Evolutionary conservation across 345 rosid genomes (phyloP), one percentile per base, ranked within the genome.

Genomic region (Salix suchowensis): DNA sequence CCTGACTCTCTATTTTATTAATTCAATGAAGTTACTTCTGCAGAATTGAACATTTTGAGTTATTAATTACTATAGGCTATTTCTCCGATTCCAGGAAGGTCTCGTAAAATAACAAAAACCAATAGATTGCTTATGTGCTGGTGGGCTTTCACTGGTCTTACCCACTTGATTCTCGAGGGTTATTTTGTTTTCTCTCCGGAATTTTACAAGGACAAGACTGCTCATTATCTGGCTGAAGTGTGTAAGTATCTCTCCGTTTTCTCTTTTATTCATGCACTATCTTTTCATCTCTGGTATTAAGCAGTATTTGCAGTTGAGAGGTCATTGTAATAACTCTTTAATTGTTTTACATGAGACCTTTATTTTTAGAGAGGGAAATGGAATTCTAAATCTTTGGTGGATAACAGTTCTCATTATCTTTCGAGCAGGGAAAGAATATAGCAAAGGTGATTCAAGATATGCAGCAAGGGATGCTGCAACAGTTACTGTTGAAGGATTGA

Each of bases 381-480:
- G 24, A 26, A 73, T 34, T 64, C 5, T 48, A 12, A 19, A 16
- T 8, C 44, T 68, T 34, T 62, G 30, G 34, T 40, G 62, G 55
- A 19, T 60, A 54, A 21, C 6, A 26, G 46, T n/a, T 36, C 19
- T 6, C 6, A 18, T 37, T 30, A 1, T 21, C 46, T 50, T 30
- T 74, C 36, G 79, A 66, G 19, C 88, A 96, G 98, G 98, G 98
- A 96, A 93, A 86, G 96, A 96, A 73, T 95, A 95, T 78, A 91
- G 98, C 84, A 95, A 95, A 91, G 98, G 98, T 62, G 98, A 95
- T 84, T 95, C 98, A 1, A 88, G 98, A 81, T 95, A 95, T 76
- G 98, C 77, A 5, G 93, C 84, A 1, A 88, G 97, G 77, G 98
- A 95, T 75, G 78, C 96, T 10, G 91, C 86, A 3, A 68, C 93